Percentiles rank a stretch among this genome's conserved stretches.
Evolutionary conservation across 2,329 filamentous ascomycete genomes (phyloP).

Genomic region (Arthrocladium fulminans): DNA sequence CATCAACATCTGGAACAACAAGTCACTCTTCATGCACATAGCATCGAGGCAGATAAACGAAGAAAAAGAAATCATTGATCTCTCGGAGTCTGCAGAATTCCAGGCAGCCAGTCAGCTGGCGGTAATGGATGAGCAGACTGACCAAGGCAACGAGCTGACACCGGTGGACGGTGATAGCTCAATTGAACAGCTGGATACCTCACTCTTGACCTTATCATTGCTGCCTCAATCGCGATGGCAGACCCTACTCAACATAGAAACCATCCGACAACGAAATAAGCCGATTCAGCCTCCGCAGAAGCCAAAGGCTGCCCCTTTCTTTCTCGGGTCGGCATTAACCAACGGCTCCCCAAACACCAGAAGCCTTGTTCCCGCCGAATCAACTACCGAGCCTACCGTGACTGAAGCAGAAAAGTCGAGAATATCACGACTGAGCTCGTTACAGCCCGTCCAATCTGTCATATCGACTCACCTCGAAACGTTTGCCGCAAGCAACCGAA

Average conservation of each 20-base stretch:
- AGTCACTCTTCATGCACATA: slow-evolving; percentile 78
- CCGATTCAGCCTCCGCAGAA: slow-evolving; percentile 84
- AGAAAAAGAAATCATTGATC: slow-evolving; percentile 57
- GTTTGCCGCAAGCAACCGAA: slow-evolving; percentile 45
- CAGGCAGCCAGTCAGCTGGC: slow-evolving; percentile 67
- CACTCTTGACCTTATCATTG: slow-evolving; percentile 80
- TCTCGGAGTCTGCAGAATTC: slow-evolving; percentile 54
- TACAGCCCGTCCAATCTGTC: slow-evolving; percentile 22
- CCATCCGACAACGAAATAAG: slow-evolving; percentile 86
- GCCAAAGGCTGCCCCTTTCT: slow-evolving; percentile 92
- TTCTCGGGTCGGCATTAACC: slow-evolving; percentile 52
- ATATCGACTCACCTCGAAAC: slow-evolving; percentile 7
- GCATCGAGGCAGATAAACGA: slow-evolving; percentile 78
- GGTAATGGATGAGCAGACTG: slow-evolving; percentile 49
- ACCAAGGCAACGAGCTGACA: slow-evolving; percentile 36
- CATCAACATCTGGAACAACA: slow-evolving; percentile 94
- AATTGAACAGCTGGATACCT: slow-evolving; percentile 68
- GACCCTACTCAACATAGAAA: slow-evolving; percentile 81
- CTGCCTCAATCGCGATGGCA: slow-evolving; percentile 91
- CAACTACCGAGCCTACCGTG: slow-evolving; percentile 7
- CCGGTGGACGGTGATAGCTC: slow-evolving; percentile 39
- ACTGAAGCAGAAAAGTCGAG: slow-evolving; percentile 42
- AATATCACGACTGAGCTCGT: slow-evolving; percentile 58
- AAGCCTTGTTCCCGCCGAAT: slow-evolving; percentile 11
- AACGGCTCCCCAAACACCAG: slow-evolving; percentile 12